Evolutionary conservation across 2,329 filamentous ascomycete genomes (phyloP).

Genomic region (Pyrenophora graminea): DNA sequence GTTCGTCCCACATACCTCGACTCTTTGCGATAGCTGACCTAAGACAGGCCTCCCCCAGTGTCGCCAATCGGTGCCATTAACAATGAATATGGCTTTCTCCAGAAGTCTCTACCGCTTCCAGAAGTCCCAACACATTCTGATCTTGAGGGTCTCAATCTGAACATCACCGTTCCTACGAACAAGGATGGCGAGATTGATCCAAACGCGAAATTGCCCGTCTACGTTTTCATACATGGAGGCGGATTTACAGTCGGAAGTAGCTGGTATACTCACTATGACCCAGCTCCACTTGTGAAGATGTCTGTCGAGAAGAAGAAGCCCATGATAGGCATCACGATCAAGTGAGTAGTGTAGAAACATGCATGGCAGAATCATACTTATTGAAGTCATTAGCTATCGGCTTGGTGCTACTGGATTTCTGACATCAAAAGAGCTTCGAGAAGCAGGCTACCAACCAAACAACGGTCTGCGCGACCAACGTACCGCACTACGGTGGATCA

Average conservation of each 20-base stretch:
- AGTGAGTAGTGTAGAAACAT: conserved; percentile 49
- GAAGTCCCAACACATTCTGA: conserved; percentile 51
- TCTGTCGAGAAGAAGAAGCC: conserved; percentile 51
- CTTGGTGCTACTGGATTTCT: conserved; percentile 43
- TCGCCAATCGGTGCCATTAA: conserved; percentile 50
- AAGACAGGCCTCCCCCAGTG: conserved; percentile 40
- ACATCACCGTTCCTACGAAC: conserved; percentile 53
- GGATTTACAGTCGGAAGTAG: conserved; percentile 56
- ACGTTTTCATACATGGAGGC: conserved; percentile 60
- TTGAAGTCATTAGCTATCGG: conserved; percentile 32
- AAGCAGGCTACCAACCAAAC: conserved; percentile 47
- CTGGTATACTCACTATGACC: conserved; percentile 59
- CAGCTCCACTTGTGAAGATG: conserved; percentile 51
- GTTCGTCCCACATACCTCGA: conserved; percentile 21
- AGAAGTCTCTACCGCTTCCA: conserved; percentile 50
- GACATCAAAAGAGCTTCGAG: conserved; percentile 54
- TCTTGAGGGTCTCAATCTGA: conserved; percentile 57
- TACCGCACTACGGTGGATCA: conserved; percentile 45
- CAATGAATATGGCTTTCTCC: conserved; percentile 55
- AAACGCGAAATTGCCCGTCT: conserved; percentile 52
- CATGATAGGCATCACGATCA: conserved; percentile 51
- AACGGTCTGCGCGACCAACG: conserved; percentile 45
- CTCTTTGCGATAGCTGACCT: neutral
- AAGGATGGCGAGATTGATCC: conserved; percentile 25
- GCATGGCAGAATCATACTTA: conserved; percentile 18